phyloP scores from a whole-genome alignment of 2,329 filamentous ascomycete genomes.

The Fusarium fujikuroi region DNA sequence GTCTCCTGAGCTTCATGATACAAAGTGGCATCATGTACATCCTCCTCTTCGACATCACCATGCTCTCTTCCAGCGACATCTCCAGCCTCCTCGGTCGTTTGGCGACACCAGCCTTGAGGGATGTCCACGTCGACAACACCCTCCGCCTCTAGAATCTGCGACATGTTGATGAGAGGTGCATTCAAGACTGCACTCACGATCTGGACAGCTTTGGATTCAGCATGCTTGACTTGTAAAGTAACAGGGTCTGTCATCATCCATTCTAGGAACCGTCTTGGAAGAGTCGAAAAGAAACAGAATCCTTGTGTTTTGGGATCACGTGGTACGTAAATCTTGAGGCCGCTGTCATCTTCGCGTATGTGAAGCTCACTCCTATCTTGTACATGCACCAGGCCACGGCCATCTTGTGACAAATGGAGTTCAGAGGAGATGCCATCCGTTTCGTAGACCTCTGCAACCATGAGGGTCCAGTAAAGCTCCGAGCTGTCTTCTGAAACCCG shows the following conservation, averaged over 20 bases:
- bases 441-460: conserved; percentile 41
- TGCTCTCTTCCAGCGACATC: neutral
- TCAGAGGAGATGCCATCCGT: conserved; percentile 46
- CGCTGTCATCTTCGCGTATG: conserved; percentile 40
- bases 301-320: conserved; percentile 41
- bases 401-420: conserved; percentile 45
- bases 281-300: conserved; percentile 42
- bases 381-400: conserved; percentile 19
- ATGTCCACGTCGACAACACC: conserved; percentile 32
- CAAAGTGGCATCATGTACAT: neutral
- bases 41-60: rapidly evolving
- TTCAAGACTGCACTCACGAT: conserved; percentile 29
- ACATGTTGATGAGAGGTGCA: conserved; percentile 27
- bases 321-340: conserved; percentile 49
- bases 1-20: neutral
- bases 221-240: conserved; percentile 6
- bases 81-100: neutral
- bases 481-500: neutral
- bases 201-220: conserved; percentile 6
- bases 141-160: conserved; percentile 32
- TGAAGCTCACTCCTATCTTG: conserved; percentile 42
- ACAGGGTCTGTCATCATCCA: conserved; percentile 51
- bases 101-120: neutral
- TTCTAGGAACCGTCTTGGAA: conserved; percentile 44
- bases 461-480: conserved; percentile 23